Conservation (phyloP, 352 stramenopile genomes). For the Phytophthora citricola region DNA sequence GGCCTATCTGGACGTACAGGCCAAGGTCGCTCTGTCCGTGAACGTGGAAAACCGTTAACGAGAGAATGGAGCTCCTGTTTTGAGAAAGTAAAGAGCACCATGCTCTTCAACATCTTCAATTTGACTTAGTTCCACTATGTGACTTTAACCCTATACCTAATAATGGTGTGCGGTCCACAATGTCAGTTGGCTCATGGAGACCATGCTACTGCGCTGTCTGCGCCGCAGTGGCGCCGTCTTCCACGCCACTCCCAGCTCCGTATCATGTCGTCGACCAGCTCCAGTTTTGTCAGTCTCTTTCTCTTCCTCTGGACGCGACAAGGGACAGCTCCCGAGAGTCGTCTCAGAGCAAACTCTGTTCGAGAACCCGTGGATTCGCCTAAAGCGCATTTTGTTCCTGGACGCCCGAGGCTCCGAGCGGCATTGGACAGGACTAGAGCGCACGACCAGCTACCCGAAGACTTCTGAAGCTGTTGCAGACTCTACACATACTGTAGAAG, state of each 20-base stretch:
- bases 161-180: conserved; percentile 34
- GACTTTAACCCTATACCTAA: background rate
- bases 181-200: conserved; percentile 13
- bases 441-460: conserved; percentile 68
- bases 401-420: conserved; percentile 55
- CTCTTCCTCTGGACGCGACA: conserved; percentile 19
- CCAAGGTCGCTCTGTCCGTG: conserved; percentile 44
- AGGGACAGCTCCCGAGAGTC: conserved; percentile 48
- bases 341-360: conserved; percentile 62
- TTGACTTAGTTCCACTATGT: conserved; percentile 20
- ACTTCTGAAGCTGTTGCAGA: background rate
- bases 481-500: background rate
- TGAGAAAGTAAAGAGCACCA: conserved; percentile 4
- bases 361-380: conserved; percentile 67
- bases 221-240: conserved; percentile 7
- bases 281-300: conserved; percentile 2
- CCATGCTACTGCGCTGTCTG: conserved; percentile 11
- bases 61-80: conserved; percentile 6
- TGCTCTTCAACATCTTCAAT: conserved; percentile 12
- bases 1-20: conserved; percentile 67
- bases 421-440: conserved; percentile 70
- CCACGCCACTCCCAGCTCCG: background rate
- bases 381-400: conserved; percentile 76
- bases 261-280: background rate
- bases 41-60: conserved; percentile 43